Percentiles rank a stretch among this genome's conserved stretches.
Conservation (phyloP, 2,329 filamentous ascomycete genomes). For the Rachicladosporium sp. region DNA sequence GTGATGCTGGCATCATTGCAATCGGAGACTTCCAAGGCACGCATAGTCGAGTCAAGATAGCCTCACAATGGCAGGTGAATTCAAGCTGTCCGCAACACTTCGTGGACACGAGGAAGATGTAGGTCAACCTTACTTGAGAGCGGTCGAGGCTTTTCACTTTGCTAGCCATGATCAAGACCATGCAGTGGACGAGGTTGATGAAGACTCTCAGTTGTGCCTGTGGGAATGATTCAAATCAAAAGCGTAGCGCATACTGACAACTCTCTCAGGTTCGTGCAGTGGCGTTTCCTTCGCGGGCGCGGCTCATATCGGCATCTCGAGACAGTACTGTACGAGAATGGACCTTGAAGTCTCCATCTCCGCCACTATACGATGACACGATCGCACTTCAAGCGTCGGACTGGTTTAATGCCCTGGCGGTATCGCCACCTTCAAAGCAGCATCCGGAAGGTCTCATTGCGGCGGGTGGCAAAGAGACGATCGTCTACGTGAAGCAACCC, state of each 20-base stretch:
- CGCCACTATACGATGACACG: slow-evolving; percentile 62
- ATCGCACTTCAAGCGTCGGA: slow-evolving; percentile 68
- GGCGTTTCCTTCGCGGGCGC: slow-evolving; percentile 59
- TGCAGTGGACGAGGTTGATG: no score
- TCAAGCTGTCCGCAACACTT: slow-evolving; percentile 85
- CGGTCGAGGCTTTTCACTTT: no score
- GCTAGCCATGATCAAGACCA: no score
- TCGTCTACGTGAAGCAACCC: slow-evolving; percentile 79
- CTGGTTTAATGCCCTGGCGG: slow-evolving; percentile 79
- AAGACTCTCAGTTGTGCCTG: no score
- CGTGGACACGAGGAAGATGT: slow-evolving; percentile 90
- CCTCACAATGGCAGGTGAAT: slow-evolving; percentile 53
- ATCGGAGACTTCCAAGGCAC: no score
- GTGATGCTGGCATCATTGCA: no score
- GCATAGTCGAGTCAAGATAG: no score
- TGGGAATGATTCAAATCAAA: no score
- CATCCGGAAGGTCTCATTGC: slow-evolving; percentile 71
- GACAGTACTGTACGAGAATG: slow-evolving; percentile 84
- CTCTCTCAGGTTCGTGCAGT: slow-evolving; percentile 67
- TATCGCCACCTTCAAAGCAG: slow-evolving; percentile 53
- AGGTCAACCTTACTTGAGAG: slow-evolving; percentile 25
- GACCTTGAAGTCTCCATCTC: slow-evolving; percentile 54
- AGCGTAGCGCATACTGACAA: no score
- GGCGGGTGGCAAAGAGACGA: slow-evolving; percentile 80
- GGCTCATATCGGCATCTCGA: slow-evolving; percentile 74